A percentile compares a stretch with the other conserved stretches of the same genome.
Evolutionary conservation across 768 basidiomycete genomes (phyloP).

Genomic region (Trametes meyenii): DNA sequence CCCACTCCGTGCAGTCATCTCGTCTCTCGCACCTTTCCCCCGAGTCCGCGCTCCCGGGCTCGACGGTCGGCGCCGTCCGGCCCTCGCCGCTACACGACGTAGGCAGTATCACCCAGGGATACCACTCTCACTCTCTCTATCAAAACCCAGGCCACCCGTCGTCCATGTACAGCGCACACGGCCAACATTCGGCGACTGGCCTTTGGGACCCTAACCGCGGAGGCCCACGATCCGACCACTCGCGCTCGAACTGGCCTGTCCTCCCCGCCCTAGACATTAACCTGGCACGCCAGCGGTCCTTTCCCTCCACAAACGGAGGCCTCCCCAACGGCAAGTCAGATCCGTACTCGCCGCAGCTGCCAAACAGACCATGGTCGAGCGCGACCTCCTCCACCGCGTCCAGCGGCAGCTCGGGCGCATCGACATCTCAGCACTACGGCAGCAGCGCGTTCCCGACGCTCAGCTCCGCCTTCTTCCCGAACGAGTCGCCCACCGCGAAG

Average conservation of each 20-base stretch:
- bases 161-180: conserved; percentile 4
- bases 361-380: conserved; percentile 30
- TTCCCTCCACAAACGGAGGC: not conserved
- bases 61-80: conserved; percentile 12
- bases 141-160: conserved; percentile 4
- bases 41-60: conserved; percentile 8
- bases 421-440: conserved; percentile 19
- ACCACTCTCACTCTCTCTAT: conserved; percentile 1
- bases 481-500: conserved; percentile 35
- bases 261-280: conserved; percentile 31
- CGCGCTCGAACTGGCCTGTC: conserved; percentile 25
- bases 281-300: conserved; percentile 23
- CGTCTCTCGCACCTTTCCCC: conserved; percentile 14
- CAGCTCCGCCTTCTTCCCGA: conserved; percentile 59
- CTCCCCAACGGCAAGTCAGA: conserved; percentile 20
- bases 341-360: conserved; percentile 29
- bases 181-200: not conserved
- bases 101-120: not conserved
- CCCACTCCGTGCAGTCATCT: not conserved
- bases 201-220: conserved; percentile 24
- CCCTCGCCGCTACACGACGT: conserved; percentile 8
- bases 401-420: conserved; percentile 24
- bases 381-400: conserved; percentile 28
- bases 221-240: conserved; percentile 6
- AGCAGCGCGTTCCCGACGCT: conserved; percentile 50